These are phyloP conservation scores for Hordeum pubiflorum DNA, from an alignment of 202 grass and related monocot species.

Conservation along the genomic window DNA sequence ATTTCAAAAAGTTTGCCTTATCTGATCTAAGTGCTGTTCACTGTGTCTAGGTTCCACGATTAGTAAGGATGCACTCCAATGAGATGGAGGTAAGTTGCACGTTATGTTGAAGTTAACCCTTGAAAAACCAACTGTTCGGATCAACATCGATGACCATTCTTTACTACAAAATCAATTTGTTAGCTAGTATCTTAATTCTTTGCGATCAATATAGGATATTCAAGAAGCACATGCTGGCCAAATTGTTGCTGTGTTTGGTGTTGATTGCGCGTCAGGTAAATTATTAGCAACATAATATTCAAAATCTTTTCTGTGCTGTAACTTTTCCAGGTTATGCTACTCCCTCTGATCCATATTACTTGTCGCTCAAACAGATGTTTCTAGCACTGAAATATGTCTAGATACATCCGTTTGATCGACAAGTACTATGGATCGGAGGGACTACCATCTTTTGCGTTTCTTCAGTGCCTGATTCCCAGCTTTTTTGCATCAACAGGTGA, in stretches of 20 bases:
- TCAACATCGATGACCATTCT: not conserved
- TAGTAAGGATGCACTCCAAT: constrained; percentile 94
- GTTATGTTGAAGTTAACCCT: not conserved
- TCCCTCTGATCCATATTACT: too few relatives aligned
- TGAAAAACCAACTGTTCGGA: not conserved
- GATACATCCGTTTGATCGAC: too few relatives aligned
- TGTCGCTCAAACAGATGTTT: too few relatives aligned
- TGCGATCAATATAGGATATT: constrained; percentile 68
- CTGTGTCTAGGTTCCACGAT: constrained; percentile 75
- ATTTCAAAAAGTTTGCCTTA: not conserved
- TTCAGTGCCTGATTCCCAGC: constrained; percentile 6
- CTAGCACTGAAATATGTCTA: too few relatives aligned
- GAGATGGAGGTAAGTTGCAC: constrained; percentile 83
- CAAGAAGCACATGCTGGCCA: constrained; percentile 96
- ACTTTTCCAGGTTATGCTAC: not conserved
- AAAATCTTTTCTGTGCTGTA: not conserved
- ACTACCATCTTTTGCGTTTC: not conserved
- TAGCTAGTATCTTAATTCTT: constrained; percentile 7
- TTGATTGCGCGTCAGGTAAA: constrained; percentile 87
- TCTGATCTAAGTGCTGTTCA: constrained; percentile 1
- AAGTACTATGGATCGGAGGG: too few relatives aligned
- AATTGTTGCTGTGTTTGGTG: constrained; percentile 98
- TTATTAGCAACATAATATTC: not conserved
- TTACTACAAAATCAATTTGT: not conserved
- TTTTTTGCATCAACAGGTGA: constrained; percentile 56